Base-by-base conservation (phyloP, 805 yeast species). In the Wickerhamomyces bisporus region DNA sequence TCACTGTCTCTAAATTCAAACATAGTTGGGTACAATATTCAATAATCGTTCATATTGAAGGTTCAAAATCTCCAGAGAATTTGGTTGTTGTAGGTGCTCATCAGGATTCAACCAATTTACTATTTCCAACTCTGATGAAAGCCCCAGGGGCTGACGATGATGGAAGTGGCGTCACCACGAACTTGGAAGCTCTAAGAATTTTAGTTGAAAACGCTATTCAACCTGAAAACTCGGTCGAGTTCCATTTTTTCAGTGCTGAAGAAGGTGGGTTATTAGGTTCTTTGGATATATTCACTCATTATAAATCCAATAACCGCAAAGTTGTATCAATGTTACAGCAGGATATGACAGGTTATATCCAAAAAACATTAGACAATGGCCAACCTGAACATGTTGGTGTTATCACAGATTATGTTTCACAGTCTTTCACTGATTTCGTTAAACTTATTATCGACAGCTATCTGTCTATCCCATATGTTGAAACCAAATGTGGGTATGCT, bases 111-210 rank as follows among this genome's bases (percentile, higher is more conserved):
- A 71, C 81, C 45, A 87, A 86, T 56, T 65, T 86, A 39, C 48
- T 85, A 30, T 69, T 85, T 40, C 96, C 96, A 9, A 69, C 69
- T 31, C 44, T 78, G 15, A 55, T 83, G 47, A 70, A 77, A 18
- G 86, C 96, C 0, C 96, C 96, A 2, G 98, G 98, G 3, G 97
- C 96, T 4, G 98, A 91, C 57, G 98, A 91, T 56, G 85, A 89
- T 59, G 95, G 95, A 3, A 77, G 89, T 4, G 98, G 97, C 9
- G 81, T 89, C 5, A 79, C 82, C 4, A 81, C 95, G 3, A 73
- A 76, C 24, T 60, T 88, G 38, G 95, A 88, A 58, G 78, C 88
- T 1, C 71, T 88, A 50, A 71, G 93, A 47, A 61, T 84, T 13
- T 62, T 86, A 20, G 59, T 73, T 7, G 66, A 62, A 26, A 44